Percentiles rank a stretch among this genome's conserved stretches.
Evolutionary conservation across 768 basidiomycete genomes (phyloP).

Genomic region (Pseudohyphozyma bogoriensis): DNA sequence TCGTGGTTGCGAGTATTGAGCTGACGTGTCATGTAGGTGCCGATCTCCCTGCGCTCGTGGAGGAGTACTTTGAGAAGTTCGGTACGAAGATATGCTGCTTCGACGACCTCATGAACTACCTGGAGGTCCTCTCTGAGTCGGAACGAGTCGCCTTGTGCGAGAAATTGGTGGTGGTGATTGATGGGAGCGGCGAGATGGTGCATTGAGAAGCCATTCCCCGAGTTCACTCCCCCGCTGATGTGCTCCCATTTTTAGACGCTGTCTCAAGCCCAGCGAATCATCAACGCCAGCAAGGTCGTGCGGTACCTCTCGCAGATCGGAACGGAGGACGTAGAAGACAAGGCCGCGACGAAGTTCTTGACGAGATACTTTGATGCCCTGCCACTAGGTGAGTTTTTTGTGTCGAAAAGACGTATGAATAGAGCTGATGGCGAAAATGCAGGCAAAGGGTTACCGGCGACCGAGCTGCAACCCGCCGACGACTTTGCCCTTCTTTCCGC

Average conservation of each 20-base stretch:
- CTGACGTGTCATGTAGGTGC: conserved; percentile 28
- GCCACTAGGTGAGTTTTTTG: conserved; percentile 45
- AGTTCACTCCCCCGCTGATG: too few relatives aligned
- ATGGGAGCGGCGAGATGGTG: not conserved
- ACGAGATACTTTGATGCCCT: conserved; percentile 59
- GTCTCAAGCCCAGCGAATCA: conserved; percentile 55
- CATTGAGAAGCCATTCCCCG: too few relatives aligned
- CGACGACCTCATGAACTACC: conserved; percentile 68
- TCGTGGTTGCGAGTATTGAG: conserved; percentile 29
- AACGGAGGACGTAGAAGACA: conserved; percentile 48
- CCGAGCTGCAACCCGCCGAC: conserved; percentile 79
- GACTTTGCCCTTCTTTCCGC: conserved; percentile 69
- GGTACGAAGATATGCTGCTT: conserved; percentile 77
- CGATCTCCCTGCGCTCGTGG: conserved; percentile 42
- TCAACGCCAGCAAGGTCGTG: conserved; percentile 65
- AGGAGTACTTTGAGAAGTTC: conserved; percentile 59
- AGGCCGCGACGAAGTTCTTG: conserved; percentile 48
- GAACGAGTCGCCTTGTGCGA: conserved; percentile 53
- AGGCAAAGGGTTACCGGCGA: conserved; percentile 52
- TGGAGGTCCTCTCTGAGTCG: conserved; percentile 40
- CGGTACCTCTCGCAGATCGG: conserved; percentile 55
- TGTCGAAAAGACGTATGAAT: too few relatives aligned
- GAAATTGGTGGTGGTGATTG: conserved; percentile 32
- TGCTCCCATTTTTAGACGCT: too few relatives aligned
- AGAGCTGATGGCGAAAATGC: not conserved